phyloP scores from a whole-genome alignment of 768 basidiomycete genomes.

The Glaciozyma martinii region DNA sequence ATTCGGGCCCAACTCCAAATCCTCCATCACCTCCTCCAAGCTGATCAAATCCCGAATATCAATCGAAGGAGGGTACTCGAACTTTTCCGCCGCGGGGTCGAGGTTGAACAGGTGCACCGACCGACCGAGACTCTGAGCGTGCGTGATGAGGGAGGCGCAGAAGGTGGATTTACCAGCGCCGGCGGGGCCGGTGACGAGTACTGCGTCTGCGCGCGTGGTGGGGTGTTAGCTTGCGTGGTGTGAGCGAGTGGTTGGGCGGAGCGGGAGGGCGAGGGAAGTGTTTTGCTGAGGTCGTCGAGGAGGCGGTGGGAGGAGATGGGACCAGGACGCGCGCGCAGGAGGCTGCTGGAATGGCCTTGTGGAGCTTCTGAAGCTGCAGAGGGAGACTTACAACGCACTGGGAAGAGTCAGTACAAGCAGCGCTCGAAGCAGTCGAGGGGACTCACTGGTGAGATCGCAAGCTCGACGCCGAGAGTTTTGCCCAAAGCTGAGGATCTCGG shows the following conservation, averaged over 20 bases:
- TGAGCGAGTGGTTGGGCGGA: neutral
- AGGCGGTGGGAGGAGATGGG: too few species aligned
- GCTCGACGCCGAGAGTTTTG: too few species aligned
- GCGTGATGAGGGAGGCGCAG: conserved; percentile 74
- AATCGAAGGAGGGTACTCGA: conserved; percentile 83
- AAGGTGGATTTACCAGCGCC: conserved; percentile 98
- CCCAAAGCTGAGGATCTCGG: too few species aligned
- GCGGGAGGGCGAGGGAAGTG: too few species aligned
- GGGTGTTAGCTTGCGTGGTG: neutral
- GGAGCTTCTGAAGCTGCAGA: too few species aligned
- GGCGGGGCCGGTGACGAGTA: conserved; percentile 63
- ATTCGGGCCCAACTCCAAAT: conserved; percentile 90
- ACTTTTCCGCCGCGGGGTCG: conserved; percentile 88
- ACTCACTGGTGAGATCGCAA: too few species aligned
- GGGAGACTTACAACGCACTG: too few species aligned
- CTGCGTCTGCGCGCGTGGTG: conserved; percentile 13
- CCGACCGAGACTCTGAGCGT: conserved; percentile 70
- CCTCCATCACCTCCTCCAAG: conserved; percentile 89
- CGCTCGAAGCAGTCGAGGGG: too few species aligned
- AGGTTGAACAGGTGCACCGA: conserved; percentile 90
- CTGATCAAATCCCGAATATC: conserved; percentile 90
- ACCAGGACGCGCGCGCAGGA: too few species aligned
- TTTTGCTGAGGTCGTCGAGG: too few species aligned
- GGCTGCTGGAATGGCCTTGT: too few species aligned
- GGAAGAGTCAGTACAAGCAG: too few species aligned